Evolutionary conservation across 2,329 filamentous ascomycete species (phyloP).

Genomic region (Pseudogymnoascus sp.): DNA sequence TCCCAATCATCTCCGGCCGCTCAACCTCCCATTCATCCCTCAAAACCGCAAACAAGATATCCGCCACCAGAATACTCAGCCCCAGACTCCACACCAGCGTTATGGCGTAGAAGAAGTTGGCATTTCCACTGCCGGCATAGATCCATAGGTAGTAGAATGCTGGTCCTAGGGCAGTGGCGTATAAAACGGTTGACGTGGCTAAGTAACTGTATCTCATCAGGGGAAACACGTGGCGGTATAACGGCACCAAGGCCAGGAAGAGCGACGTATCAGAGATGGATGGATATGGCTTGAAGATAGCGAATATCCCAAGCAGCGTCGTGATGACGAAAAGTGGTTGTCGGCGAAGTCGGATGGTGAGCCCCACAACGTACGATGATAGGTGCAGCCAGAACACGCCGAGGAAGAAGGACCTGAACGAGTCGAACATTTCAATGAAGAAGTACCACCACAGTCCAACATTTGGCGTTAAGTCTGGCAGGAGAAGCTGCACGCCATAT

Average conservation of each 20-base stretch:
- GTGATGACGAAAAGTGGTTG: constrained; percentile 83
- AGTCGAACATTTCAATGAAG: constrained; percentile 99
- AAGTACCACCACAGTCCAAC: constrained; percentile 99
- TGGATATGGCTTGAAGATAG: constrained; percentile 95
- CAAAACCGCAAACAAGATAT: constrained; percentile 79
- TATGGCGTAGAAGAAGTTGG: constrained; percentile 99
- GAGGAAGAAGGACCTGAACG: constrained; percentile 93
- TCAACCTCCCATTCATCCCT: constrained; percentile 92
- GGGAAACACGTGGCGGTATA: constrained; percentile 88
- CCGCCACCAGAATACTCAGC: constrained; percentile 75
- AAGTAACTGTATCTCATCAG: constrained; percentile 92
- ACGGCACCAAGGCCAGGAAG: constrained; percentile 71
- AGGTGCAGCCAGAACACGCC: constrained; percentile 98
- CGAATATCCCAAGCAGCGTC: constrained; percentile 79
- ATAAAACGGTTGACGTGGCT: constrained; percentile 71
- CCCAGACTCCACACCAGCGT: constrained; percentile 97
- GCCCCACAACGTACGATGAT: constrained; percentile 75
- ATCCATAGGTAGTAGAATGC: constrained; percentile 98
- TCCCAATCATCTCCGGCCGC: constrained; percentile 79
- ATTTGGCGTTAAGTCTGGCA: constrained; percentile 90
- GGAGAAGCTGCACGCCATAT: constrained; percentile 83
- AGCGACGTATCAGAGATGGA: constrained; percentile 83
- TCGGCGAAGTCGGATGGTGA: constrained; percentile 71
- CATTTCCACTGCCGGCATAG: constrained; percentile 93
- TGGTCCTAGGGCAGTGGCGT: constrained; percentile 80